A percentile compares a stretch with the other conserved stretches of the same genome.
These are phyloP conservation scores for Ganoderma meredithae DNA, from an alignment of 1,284 basidiomycete species.

Conservation along the genomic window DNA sequence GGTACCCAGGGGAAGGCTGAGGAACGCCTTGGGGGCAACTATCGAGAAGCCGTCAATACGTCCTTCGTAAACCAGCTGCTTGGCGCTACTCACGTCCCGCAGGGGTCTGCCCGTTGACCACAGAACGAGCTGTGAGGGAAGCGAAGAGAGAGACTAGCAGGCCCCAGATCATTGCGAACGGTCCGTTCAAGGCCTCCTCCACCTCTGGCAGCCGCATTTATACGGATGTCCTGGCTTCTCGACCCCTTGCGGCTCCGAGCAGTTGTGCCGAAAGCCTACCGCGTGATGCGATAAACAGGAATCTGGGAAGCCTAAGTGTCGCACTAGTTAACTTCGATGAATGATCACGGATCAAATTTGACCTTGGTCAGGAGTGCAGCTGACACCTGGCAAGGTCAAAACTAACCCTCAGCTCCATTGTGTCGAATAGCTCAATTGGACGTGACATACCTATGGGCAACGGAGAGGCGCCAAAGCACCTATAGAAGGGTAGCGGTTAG, in stretches of 20 bases:
- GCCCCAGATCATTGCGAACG: constrained; percentile 28
- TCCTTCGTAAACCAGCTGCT: neutral
- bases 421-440: neutral
- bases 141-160: constrained; percentile 28
- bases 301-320: constrained; percentile 6
- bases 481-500: neutral
- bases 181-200: constrained; percentile 18
- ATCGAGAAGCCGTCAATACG: neutral
- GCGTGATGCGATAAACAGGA: constrained; percentile 30
- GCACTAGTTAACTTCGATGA: constrained; percentile 25
- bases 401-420: neutral
- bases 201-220: constrained; percentile 22
- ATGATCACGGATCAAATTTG: constrained; percentile 28
- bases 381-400: constrained; percentile 16
- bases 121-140: constrained; percentile 17
- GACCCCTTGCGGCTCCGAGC: constrained; percentile 7
- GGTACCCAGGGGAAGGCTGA: constrained; percentile 55
- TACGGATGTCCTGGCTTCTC: constrained; percentile 19
- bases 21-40: constrained; percentile 62
- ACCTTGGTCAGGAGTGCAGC: constrained; percentile 7
- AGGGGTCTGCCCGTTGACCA: constrained; percentile 21
- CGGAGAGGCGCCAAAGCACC: neutral
- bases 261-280: constrained; percentile 14
- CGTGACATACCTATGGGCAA: neutral
- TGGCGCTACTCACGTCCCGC: constrained; percentile 24